Evolutionary conservation across 2,329 filamentous ascomycete species (phyloP).

Genomic region (Neonectria sp.): DNA sequence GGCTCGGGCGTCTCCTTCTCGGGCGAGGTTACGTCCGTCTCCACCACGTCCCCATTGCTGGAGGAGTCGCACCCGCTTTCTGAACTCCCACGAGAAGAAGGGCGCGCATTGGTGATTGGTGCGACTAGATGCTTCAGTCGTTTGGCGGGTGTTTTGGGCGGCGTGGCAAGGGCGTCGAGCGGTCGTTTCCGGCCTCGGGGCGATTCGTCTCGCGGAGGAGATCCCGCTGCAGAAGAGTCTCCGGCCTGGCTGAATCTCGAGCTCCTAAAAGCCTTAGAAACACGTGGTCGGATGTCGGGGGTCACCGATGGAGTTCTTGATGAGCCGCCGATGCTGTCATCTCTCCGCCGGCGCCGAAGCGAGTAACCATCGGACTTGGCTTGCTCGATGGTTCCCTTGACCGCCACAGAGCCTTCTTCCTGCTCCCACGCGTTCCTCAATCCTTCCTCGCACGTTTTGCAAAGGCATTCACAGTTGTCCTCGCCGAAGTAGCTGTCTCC

Average conservation of each 20-base stretch:
- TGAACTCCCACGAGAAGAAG: conserved; percentile 58
- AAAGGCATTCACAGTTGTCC: conserved; percentile 95
- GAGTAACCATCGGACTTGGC: conserved; percentile 65
- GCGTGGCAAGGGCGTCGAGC: conserved; percentile 63
- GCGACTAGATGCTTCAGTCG: conserved; percentile 56
- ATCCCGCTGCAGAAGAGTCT: conserved; percentile 51
- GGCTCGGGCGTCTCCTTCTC: conserved; percentile 63
- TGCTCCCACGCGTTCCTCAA: conserved; percentile 87
- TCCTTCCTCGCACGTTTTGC: conserved; percentile 84
- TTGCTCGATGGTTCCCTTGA: conserved; percentile 70
- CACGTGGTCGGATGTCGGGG: conserved; percentile 68
- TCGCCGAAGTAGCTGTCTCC: conserved; percentile 97
- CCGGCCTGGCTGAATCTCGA: conserved; percentile 52
- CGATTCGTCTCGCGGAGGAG: conserved; percentile 46
- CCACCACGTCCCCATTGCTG: conserved; percentile 48
- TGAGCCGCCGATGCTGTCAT: conserved; percentile 63
- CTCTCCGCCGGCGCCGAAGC: conserved; percentile 68
- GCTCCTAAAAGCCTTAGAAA: conserved; percentile 59
- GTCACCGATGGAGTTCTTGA: conserved; percentile 72
- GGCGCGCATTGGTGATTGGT: conserved; percentile 46
- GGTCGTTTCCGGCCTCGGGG: conserved; percentile 57
- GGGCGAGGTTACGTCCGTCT: conserved; percentile 66
- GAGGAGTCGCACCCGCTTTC: conserved; percentile 47
- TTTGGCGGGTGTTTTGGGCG: conserved; percentile 70
- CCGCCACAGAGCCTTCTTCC: conserved; percentile 60